Percentiles rank a stretch among this genome's conserved stretches.
These are phyloP conservation scores for Xylariales sp. DNA, from an alignment of 2,329 filamentous ascomycete species.

Conservation along the genomic window DNA sequence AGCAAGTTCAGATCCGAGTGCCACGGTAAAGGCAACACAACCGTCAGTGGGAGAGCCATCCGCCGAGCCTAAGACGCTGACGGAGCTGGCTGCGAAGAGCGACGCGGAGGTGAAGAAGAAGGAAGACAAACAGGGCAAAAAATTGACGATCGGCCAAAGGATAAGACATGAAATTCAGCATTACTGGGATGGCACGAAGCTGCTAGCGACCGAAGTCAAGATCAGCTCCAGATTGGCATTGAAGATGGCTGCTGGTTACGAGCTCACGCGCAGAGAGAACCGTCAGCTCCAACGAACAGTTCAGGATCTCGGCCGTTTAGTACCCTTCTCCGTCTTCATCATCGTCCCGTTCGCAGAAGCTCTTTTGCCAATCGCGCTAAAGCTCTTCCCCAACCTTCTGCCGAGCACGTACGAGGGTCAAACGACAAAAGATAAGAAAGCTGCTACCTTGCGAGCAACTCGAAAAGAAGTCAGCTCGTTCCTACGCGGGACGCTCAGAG, in stretches of 20 bases:
- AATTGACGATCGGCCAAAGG: conserved; percentile 83
- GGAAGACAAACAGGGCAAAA: conserved; percentile 73
- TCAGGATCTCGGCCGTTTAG: conserved; percentile 84
- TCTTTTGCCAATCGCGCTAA: conserved; percentile 83
- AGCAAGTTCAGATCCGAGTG: conserved; percentile 22
- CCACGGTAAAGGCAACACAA: conserved; percentile 22
- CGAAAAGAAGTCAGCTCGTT: conserved; percentile 92
- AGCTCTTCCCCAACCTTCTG: conserved; percentile 93
- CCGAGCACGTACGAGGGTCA: conserved; percentile 96
- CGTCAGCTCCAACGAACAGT: conserved; percentile 90
- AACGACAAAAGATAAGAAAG: conserved; percentile 86
- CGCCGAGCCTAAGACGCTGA: conserved; percentile 42
- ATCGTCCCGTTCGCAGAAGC: conserved; percentile 96
- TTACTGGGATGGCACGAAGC: conserved; percentile 98
- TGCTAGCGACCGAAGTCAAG: conserved; percentile 84
- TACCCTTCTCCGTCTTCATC: conserved; percentile 95
- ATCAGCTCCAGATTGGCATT: conserved; percentile 88
- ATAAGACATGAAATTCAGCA: conserved; percentile 91
- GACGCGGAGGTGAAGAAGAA: conserved; percentile 56
- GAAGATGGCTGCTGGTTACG: conserved; percentile 98
- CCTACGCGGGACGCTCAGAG: conserved; percentile 79
- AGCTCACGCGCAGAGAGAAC: conserved; percentile 88
- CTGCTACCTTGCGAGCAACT: conserved; percentile 72
- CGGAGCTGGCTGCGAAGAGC: conserved; percentile 61
- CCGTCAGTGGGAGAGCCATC: conserved; percentile 25